phyloP scores from a whole-genome alignment of 2,329 filamentous ascomycete species.

The Ophiocordyceps camponoti-saundersi region DNA sequence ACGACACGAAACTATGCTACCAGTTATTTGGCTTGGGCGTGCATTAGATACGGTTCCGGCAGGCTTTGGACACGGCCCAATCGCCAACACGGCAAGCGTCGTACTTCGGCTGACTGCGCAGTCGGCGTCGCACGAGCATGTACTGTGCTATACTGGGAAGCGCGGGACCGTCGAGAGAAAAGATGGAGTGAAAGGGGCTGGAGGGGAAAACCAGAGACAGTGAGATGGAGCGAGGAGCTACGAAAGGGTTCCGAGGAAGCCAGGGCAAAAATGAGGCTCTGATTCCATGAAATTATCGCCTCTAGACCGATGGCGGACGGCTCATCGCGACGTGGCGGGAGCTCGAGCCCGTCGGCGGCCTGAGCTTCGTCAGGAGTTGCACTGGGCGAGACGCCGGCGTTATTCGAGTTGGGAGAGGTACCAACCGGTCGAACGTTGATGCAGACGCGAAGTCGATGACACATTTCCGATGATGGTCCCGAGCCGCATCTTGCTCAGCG shows the following conservation, averaged over 20 bases:
- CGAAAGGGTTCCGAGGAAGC: background rate
- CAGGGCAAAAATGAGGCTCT: too few species aligned
- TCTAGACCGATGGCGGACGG: background rate
- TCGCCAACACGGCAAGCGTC: constrained; percentile 1
- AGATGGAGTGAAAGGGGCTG: background rate
- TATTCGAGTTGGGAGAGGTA: background rate
- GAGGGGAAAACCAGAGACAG: background rate
- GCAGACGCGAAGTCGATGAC: background rate
- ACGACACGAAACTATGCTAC: too few species aligned
- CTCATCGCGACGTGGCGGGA: background rate
- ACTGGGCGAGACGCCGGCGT: background rate
- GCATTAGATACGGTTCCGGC: background rate
- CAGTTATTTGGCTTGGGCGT: too few species aligned
- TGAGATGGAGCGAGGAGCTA: background rate
- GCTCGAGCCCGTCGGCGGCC: background rate
- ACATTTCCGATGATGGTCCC: background rate
- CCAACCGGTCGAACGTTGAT: background rate
- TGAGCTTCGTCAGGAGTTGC: background rate
- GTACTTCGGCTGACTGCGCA: constrained; percentile 3
- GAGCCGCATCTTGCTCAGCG: background rate
- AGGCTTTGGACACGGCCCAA: background rate
- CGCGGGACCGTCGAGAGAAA: background rate
- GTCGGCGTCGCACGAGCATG: constrained; percentile 1
- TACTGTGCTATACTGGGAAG: background rate
- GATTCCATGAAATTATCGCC: background rate